Evolutionary conservation across 2,329 filamentous ascomycete species (phyloP).

Genomic region (Fusarium ramigenum): DNA sequence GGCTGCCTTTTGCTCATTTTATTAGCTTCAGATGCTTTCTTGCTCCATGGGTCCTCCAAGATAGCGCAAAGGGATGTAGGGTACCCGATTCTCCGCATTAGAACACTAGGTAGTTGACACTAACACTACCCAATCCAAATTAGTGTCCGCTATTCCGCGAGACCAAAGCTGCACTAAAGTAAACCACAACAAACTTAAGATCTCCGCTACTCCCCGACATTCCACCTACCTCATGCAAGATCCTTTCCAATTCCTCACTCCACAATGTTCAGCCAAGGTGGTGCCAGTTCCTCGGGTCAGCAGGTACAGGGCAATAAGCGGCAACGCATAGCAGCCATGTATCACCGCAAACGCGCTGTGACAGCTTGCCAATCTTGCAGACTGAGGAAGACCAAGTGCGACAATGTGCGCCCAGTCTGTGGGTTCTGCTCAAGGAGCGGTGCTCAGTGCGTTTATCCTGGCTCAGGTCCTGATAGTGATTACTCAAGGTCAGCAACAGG

Average conservation of each 20-base stretch:
- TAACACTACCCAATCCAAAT: too few relatives aligned
- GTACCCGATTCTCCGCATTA: too few relatives aligned
- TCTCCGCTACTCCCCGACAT: neutral
- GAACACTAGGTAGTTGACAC: too few relatives aligned
- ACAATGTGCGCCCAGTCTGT: conserved; percentile 13
- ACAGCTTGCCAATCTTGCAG: conserved; percentile 20
- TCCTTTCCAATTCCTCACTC: neutral
- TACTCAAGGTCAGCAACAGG: too few relatives aligned
- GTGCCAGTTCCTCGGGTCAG: neutral
- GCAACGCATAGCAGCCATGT: neutral
- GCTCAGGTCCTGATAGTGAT: neutral
- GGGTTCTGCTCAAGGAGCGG: neutral
- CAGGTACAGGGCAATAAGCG: neutral
- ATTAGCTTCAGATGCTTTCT: too few relatives aligned
- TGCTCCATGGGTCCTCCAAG: too few relatives aligned
- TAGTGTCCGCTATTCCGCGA: neutral
- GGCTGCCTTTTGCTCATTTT: too few relatives aligned
- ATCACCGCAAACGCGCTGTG: conserved; percentile 6
- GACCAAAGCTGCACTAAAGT: neutral
- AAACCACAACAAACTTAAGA: neutral
- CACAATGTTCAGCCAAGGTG: neutral
- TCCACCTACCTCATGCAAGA: neutral
- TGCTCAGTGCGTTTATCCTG: conserved; percentile 1
- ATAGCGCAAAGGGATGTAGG: neutral
- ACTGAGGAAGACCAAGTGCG: conserved; percentile 15